Conservation (phyloP, 495 filamentous ascomycete species). For the Penicillium bovifimosum region DNA sequence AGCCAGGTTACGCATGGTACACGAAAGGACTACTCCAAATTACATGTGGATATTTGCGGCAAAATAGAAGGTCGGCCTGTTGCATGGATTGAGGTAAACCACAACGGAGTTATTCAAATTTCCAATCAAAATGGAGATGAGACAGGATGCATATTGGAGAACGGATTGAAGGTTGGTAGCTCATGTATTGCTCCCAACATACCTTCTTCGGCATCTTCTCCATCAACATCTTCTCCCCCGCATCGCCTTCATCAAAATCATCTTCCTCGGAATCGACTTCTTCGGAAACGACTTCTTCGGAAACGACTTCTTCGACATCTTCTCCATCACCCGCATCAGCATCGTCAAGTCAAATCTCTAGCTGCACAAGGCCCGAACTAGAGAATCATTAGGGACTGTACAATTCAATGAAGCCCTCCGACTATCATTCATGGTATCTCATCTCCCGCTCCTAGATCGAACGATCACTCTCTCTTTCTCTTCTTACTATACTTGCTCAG, state of each 20-base stretch:
- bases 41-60: background rate
- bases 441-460: background rate
- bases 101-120: slow-evolving; percentile 2
- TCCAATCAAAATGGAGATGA: slow-evolving; percentile 7
- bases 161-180: slow-evolving; percentile 7
- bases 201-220: background rate
- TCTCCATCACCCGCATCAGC: too few species aligned
- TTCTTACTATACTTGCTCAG: too few species aligned
- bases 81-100: slow-evolving; percentile 2
- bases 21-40: background rate
- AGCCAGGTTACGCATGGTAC: background rate
- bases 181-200: slow-evolving; percentile 1
- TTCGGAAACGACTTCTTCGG: too few species aligned
- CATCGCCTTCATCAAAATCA: background rate
- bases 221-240: background rate
- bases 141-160: slow-evolving; percentile 1
- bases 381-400: background rate
- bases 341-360: background rate
- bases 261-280: background rate
- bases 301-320: too few species aligned
- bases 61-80: background rate
- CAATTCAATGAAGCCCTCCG: background rate
- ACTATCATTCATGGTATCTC: background rate
- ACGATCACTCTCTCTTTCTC: background rate
- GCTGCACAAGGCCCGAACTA: background rate